Conservation (phyloP, 139 green algal genomes). For the Trebouxia sp. region DNA sequence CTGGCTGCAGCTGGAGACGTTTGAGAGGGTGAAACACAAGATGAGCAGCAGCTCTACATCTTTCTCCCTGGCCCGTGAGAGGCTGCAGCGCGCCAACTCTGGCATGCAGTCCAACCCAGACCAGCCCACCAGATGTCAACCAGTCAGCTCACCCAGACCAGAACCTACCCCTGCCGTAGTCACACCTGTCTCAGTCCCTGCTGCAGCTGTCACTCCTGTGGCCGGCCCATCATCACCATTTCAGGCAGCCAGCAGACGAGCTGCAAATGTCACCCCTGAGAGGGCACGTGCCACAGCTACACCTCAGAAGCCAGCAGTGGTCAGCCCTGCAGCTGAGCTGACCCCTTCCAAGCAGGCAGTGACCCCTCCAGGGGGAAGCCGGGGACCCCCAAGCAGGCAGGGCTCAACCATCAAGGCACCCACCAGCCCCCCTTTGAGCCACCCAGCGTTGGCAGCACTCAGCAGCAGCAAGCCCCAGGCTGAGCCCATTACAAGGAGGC, state of each 20-base stretch:
- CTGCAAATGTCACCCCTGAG: not conserved
- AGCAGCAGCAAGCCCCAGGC: not conserved
- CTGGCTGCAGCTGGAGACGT: slow-evolving; percentile 5
- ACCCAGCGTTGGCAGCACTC: not conserved
- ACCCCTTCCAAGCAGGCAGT: not conserved
- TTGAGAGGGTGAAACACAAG: slow-evolving; percentile 12
- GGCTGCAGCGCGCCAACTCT: slow-evolving; percentile 15
- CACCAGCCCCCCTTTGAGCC: not conserved
- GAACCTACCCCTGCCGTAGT: no score
- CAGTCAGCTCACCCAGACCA: no score
- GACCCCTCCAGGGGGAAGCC: not conserved
- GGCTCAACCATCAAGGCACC: not conserved
- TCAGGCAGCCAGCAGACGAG: not conserved
- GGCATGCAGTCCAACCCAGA: no score
- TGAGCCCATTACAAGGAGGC: not conserved
- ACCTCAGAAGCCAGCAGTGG: not conserved
- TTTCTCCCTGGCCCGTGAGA: slow-evolving; percentile 1
- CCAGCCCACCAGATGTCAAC: no score
- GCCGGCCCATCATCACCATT: no score
- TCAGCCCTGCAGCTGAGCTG: not conserved
- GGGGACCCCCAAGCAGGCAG: not conserved
- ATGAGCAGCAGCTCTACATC: not conserved
- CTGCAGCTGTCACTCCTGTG: not conserved
- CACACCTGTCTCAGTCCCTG: no score
- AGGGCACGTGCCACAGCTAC: not conserved